Percentiles rank a stretch among this genome's conserved stretches.
phyloP scores from a whole-genome alignment of 108 stramenopile genomes.

The Cyclotella distinguenda region DNA sequence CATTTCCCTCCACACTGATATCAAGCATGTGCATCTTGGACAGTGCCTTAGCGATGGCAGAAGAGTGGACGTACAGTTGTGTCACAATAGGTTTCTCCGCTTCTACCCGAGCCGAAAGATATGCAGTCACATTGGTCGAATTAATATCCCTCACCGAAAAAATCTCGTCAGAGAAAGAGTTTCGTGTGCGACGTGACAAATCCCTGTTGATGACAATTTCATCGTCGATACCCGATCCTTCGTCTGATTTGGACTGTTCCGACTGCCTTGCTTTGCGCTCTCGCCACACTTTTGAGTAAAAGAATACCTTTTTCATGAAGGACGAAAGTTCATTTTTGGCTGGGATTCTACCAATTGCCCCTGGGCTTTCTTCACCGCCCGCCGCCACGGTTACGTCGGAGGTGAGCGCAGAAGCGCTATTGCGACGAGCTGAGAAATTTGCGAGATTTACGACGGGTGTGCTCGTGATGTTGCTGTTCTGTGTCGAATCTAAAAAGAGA shows the following conservation, averaged over 20 bases:
- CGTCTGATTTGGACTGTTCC: not conserved
- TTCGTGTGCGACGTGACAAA: constrained; percentile 10
- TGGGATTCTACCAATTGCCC: not conserved
- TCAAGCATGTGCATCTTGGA: constrained; percentile 49
- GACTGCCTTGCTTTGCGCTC: constrained; percentile 7
- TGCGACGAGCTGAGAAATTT: too few species aligned
- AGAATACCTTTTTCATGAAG: constrained; percentile 12
- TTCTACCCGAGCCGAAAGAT: constrained; percentile 25
- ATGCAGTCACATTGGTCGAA: constrained; percentile 22
- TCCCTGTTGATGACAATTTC: constrained; percentile 12
- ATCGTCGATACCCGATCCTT: constrained; percentile 6
- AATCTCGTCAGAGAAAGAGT: not conserved
- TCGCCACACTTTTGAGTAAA: constrained; percentile 13
- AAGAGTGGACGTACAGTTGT: constrained; percentile 14
- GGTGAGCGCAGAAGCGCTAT: constrained; percentile 3
- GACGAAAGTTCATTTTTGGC: not conserved
- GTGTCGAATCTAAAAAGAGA: too few species aligned
- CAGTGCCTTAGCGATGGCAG: constrained; percentile 1
- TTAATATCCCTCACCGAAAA: not conserved
- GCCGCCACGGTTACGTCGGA: not conserved
- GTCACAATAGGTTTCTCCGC: constrained; percentile 16
- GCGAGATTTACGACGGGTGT: too few species aligned
- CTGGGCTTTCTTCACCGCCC: not conserved
- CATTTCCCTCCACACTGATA: constrained; percentile 45
- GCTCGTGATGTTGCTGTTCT: too few species aligned